Evolutionary conservation across 2,329 filamentous ascomycete genomes (phyloP).

Genomic region (Alternaria novae-zelandiae): DNA sequence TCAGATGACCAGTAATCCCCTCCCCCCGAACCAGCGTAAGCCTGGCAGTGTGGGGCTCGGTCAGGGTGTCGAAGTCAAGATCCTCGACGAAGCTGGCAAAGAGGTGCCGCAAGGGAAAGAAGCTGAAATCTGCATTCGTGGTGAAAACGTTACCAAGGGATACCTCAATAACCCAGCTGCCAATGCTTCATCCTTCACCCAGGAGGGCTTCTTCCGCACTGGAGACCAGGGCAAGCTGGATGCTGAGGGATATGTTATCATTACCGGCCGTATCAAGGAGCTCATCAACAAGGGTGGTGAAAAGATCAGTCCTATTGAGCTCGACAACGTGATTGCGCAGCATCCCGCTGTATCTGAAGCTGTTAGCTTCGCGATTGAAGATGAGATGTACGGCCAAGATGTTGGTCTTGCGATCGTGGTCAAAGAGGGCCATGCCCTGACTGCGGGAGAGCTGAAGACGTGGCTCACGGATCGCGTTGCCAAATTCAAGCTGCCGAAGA

Average conservation of each 20-base stretch:
- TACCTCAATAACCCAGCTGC: constrained; percentile 84
- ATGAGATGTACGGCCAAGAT: constrained; percentile 84
- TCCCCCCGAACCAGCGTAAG: constrained; percentile 72
- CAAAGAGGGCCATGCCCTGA: constrained; percentile 65
- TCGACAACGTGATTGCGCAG: constrained; percentile 81
- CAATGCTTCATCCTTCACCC: constrained; percentile 75
- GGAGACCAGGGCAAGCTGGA: constrained; percentile 86
- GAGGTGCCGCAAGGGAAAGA: constrained; percentile 73
- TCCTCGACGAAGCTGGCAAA: constrained; percentile 73
- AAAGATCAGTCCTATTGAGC: constrained; percentile 87
- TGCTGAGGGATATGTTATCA: constrained; percentile 79
- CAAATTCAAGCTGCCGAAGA: constrained; percentile 86
- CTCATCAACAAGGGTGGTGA: constrained; percentile 90
- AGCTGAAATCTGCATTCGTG: constrained; percentile 82
- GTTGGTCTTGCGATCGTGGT: constrained; percentile 78
- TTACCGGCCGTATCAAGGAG: constrained; percentile 93
- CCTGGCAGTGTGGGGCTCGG: constrained; percentile 83
- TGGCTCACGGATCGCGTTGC: constrained; percentile 75
- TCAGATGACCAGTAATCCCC: constrained; percentile 75
- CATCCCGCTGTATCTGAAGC: constrained; percentile 77
- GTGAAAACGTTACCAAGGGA: constrained; percentile 82
- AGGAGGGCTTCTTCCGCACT: constrained; percentile 82
- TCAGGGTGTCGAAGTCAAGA: constrained; percentile 81
- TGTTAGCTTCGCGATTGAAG: constrained; percentile 82
- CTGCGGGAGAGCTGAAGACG: constrained; percentile 66